Base-by-base conservation (phyloP, 805 yeast genomes). In the Starmerella stigmatis region DNA sequence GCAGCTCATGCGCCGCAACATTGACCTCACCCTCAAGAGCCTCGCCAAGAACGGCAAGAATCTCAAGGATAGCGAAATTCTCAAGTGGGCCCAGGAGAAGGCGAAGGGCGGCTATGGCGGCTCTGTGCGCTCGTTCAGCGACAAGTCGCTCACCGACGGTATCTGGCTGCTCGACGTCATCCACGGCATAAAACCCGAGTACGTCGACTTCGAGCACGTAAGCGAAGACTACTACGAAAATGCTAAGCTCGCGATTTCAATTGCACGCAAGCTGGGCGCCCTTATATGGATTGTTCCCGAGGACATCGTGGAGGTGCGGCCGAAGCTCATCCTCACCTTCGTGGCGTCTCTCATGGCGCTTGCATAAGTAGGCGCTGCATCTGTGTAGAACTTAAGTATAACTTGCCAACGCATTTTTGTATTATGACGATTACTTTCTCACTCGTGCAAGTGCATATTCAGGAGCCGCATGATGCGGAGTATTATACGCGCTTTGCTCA, bases 281-380 rank as follows among this genome's bases (percentile, higher is more conserved):
- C 76, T 92, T 62, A 92, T 92, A 60, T 92, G 96, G 96, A 74
- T 92, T 56, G 96, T 92, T n/a, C 98, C 98, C n/a, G 98, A 92
- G 65, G 98, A 92, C 68, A 92, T 92, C 59, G 83, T 80, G 58
- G 97, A 89, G 68, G 96, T 92, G 35, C 82, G 97, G 66, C 75
- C 94, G 36, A 78, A 97, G 64, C 78, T 92, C 68, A 83, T 92
- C 47, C 75, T 86, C 63, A 86, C 97, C 1, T 92, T 92, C 63
- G 85, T 92, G 50, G 98, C 96, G 44, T 85, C 96, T 41, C 75
- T 92, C 65, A 92, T 92, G 98, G 70, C 88, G 9, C 65, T 83
- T 21, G 25, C 33, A 8, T 27, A 26, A 38, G 31, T n/a, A n/a
- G n/a, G n/a, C n/a, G n/a, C n/a, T n/a, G n/a, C n/a, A n/a, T n/a